Conservation (phyloP, 1,284 basidiomycete species). For the Moesziomyces globuligerus region DNA sequence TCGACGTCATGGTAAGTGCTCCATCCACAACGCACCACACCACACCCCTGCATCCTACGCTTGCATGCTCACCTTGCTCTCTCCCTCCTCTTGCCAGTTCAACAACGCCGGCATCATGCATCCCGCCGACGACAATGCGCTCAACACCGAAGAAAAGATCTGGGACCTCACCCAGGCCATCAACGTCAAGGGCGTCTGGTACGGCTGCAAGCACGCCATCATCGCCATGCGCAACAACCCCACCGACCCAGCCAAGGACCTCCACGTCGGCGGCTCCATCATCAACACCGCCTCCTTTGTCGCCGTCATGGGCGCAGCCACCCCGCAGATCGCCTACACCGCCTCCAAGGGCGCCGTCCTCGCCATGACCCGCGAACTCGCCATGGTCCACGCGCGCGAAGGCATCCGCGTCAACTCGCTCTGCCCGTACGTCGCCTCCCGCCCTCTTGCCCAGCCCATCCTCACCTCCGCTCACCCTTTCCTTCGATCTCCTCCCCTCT, state of each 20-base stretch:
- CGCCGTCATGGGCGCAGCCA: constrained; percentile 89
- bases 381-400: constrained; percentile 95
- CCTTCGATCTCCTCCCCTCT: not conserved
- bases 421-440: constrained; percentile 73
- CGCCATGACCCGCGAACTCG: constrained; percentile 96
- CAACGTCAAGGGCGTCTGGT: constrained; percentile 98
- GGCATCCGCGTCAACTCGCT: constrained; percentile 94
- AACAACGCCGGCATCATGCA: constrained; percentile 85
- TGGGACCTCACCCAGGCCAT: constrained; percentile 82
- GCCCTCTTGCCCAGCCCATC: not conserved
- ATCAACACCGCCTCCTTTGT: constrained; percentile 98
- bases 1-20: constrained; percentile 79
- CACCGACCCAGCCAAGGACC: constrained; percentile 79
- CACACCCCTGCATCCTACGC: not conserved
- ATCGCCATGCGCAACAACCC: constrained; percentile 89
- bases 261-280: constrained; percentile 87
- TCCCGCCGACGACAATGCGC: constrained; percentile 87
- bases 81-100: constrained; percentile 29
- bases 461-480: not conserved
- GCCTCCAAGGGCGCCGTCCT: constrained; percentile 85
- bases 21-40: not conserved
- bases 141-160: constrained; percentile 93
- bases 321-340: constrained; percentile 87
- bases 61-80: not conserved
- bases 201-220: constrained; percentile 93